Evolutionary conservation across 225 moss, liverwort and hornwort species (phyloP).

Genomic region (Rhytidiadelphus loreus): DNA sequence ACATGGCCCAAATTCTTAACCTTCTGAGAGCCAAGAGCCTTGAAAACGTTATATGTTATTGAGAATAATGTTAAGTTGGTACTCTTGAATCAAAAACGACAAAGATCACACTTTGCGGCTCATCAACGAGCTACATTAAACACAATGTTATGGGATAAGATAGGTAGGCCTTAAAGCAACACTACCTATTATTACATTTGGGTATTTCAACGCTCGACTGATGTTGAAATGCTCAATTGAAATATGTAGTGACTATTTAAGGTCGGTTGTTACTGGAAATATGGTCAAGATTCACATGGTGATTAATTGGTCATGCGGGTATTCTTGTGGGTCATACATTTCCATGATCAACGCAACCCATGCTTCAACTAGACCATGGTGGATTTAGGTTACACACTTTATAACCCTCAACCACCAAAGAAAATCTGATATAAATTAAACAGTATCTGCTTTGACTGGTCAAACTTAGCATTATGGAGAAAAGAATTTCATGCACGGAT

Average conservation of each 20-base stretch:
- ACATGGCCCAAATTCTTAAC: neutral
- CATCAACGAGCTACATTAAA: neutral
- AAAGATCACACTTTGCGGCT: neutral
- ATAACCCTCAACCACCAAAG: neutral
- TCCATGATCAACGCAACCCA: neutral
- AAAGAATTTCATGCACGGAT: neutral
- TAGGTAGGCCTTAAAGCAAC: neutral
- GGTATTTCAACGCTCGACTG: neutral
- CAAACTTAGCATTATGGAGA: neutral
- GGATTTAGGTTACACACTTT: neutral
- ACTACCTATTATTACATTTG: neutral
- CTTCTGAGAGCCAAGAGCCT: neutral
- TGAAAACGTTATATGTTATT: neutral
- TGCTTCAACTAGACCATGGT: neutral
- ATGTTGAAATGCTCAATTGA: neutral
- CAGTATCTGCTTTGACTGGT: neutral
- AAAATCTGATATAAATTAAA: neutral
- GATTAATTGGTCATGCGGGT: neutral
- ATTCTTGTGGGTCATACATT: neutral
- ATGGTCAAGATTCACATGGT: neutral
- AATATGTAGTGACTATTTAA: neutral
- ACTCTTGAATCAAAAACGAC: neutral
- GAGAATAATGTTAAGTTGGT: neutral
- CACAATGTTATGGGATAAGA: neutral
- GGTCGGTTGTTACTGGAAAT: neutral